Percentiles rank a stretch among this genome's conserved stretches.
phyloP scores from a whole-genome alignment of 2,329 filamentous ascomycete species.

The Incumbomyces delicatus region DNA sequence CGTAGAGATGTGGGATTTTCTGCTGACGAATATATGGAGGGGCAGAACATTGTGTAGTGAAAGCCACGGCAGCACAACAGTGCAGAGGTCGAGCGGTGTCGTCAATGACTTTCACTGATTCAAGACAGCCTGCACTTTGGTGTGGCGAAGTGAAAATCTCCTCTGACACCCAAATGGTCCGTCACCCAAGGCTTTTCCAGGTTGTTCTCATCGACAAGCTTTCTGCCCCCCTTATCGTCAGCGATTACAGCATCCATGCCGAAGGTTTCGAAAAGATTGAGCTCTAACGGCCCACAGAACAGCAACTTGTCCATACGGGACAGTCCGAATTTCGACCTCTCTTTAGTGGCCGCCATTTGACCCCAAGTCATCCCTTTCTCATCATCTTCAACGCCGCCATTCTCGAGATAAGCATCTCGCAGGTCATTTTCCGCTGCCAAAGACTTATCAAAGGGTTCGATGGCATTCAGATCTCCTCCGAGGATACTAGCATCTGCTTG shows the following conservation, averaged over 20 bases:
- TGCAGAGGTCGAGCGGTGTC: no score
- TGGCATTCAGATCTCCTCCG: constrained; percentile 51
- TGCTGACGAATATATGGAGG: no score
- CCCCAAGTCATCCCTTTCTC: constrained; percentile 50
- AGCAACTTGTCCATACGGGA: constrained; percentile 48
- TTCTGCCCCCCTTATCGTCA: constrained; percentile 17
- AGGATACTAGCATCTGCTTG: constrained; percentile 31
- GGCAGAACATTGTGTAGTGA: no score
- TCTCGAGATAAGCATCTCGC: constrained; percentile 44
- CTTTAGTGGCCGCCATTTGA: constrained; percentile 37
- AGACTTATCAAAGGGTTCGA: constrained; percentile 43
- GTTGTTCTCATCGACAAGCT: constrained; percentile 14
- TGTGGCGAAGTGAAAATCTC: constrained; percentile 8
- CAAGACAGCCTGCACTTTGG: no score
- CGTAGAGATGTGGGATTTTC: no score
- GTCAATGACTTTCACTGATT: no score
- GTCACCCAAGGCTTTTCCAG: constrained; percentile 20
- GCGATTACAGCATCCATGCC: constrained; percentile 37
- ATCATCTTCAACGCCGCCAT: constrained; percentile 42
- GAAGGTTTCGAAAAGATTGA: constrained; percentile 39
- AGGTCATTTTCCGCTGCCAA: constrained; percentile 41
- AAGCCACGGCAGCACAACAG: no score
- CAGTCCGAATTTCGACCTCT: constrained; percentile 39
- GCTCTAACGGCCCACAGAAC: constrained; percentile 42
- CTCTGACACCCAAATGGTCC: constrained; percentile 20